phyloP scores from a whole-genome alignment of 2,329 filamentous ascomycete genomes.

The Penicillium verrucosum region DNA sequence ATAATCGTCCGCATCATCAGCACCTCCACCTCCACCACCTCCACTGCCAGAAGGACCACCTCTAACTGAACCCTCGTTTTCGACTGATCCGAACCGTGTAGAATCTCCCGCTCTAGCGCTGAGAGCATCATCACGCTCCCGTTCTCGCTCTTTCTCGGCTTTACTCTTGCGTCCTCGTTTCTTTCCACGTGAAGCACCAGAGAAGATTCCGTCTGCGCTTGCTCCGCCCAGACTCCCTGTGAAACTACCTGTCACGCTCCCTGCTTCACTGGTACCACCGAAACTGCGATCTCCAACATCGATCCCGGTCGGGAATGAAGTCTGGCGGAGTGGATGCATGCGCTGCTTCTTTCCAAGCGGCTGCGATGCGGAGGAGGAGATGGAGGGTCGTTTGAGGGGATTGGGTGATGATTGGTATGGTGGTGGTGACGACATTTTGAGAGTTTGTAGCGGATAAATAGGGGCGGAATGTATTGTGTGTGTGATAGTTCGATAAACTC shows the following conservation, averaged over 20 bases:
- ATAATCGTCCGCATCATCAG: slow-evolving; percentile 50
- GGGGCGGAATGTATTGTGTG: too few species aligned
- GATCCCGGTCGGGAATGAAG: slow-evolving; percentile 42
- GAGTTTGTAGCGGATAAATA: background rate
- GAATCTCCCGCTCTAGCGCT: slow-evolving; percentile 26
- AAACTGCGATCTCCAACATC: slow-evolving; percentile 32
- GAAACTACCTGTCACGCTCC: slow-evolving; percentile 43
- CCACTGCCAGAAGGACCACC: slow-evolving; percentile 25
- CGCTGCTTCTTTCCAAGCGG: slow-evolving; percentile 33
- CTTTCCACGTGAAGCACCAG: slow-evolving; percentile 27
- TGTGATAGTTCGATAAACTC: too few species aligned
- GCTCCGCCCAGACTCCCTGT: slow-evolving; percentile 41
- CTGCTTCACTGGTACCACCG: slow-evolving; percentile 37
- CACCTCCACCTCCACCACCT: slow-evolving; percentile 43
- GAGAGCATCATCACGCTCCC: slow-evolving; percentile 31
- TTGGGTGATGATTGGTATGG: slow-evolving; percentile 29
- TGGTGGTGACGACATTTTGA: slow-evolving; percentile 41
- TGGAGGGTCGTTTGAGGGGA: slow-evolving; percentile 42
- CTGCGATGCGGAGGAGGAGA: slow-evolving; percentile 38
- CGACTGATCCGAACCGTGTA: slow-evolving; percentile 31
- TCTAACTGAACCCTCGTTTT: slow-evolving; percentile 34
- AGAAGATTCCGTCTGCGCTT: slow-evolving; percentile 36
- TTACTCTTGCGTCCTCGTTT: slow-evolving; percentile 41
- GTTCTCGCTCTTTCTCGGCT: slow-evolving; percentile 36
- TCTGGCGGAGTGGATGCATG: slow-evolving; percentile 48